Conservation (phyloP, 306 rosid species). For the Prinsepia uniflora region DNA sequence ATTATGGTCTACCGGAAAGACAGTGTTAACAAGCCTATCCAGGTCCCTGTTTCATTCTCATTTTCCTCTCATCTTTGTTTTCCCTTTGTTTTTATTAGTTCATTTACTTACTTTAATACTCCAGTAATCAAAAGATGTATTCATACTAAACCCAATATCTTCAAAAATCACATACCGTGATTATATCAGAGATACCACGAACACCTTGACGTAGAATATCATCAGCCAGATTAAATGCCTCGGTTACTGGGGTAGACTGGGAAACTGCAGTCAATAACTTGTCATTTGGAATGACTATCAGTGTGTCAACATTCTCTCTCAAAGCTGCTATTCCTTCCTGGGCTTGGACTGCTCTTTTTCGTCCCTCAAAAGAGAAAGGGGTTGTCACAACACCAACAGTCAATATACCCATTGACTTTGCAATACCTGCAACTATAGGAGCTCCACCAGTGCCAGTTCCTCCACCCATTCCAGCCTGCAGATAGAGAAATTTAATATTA, state of each 20-base stretch:
- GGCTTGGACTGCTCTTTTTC: conserved; percentile 97
- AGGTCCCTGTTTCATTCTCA: background rate
- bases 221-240: conserved; percentile 96
- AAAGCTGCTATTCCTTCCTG: conserved; percentile 99
- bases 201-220: conserved; percentile 99
- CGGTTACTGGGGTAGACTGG: conserved; percentile 94
- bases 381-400: conserved; percentile 98
- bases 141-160: background rate
- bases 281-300: conserved; percentile 98
- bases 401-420: conserved; percentile 95
- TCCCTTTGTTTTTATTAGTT: background rate
- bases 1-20: background rate
- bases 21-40: background rate
- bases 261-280: conserved; percentile 95
- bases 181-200: conserved; percentile 98
- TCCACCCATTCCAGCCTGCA: conserved; percentile 99
- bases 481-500: conserved; percentile 16
- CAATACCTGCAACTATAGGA: conserved; percentile 89
- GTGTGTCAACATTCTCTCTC: conserved; percentile 91
- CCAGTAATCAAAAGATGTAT: background rate
- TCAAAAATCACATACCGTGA: conserved; percentile 60
- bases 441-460: conserved; percentile 99
- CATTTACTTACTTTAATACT: background rate
- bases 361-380: conserved; percentile 96
- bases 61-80: too few relatives aligned